Evolutionary conservation across 139 green algal species (phyloP), one percentile per base, ranked within the genome.

Genomic region (Spirogloea muscicola): DNA sequence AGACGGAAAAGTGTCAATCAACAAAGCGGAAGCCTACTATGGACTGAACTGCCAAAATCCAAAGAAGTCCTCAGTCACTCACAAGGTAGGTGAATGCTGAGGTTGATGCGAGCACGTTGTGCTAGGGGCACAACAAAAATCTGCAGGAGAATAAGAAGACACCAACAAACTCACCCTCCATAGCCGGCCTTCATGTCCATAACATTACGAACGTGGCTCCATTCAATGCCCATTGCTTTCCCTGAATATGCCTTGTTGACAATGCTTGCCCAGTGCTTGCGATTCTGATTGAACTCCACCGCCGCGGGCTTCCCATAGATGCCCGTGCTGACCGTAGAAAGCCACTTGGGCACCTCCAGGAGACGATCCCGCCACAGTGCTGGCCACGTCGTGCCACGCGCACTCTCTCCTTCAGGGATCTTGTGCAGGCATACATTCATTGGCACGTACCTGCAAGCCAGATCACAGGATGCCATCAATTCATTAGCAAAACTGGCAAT

Each of bases 361-460:
- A 68, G 10, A 13, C 67, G 67, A 21, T 39, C 67, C 6, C n/a
- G 9, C 18, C 67, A 48, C 16, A 29, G 27, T 25, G 67, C 46
- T 31, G 67, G 67, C 67, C 67, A 76, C 49, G 46, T 27, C 39
- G 46, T 52, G 40, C 67, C 67, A 29, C 43, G 46, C 29, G 43
- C 49, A 29, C 48, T n/a, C 2, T 10, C 18, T 16, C 49, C 46
- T 6, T 21, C 33, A 2, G 67, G 67, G 10, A 76, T 31, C 13
- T 29, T 34, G 49, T 76, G 67, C 41, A 76, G 40, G 67, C 67
- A 76, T 13, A 49, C 36, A 29, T 68, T 25, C 41, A 59, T 63
- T 13, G 67, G 67, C 25, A 76, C 58, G 40, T 59, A 59, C 67
- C 67, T 76, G 57, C 0, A 31, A 18, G 18, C 3, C n/a, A n/a